Evolutionary conservation across 345 rosid genomes (phyloP), one percentile per base, ranked within the genome.

Genomic region (Sonneratia alba): DNA sequence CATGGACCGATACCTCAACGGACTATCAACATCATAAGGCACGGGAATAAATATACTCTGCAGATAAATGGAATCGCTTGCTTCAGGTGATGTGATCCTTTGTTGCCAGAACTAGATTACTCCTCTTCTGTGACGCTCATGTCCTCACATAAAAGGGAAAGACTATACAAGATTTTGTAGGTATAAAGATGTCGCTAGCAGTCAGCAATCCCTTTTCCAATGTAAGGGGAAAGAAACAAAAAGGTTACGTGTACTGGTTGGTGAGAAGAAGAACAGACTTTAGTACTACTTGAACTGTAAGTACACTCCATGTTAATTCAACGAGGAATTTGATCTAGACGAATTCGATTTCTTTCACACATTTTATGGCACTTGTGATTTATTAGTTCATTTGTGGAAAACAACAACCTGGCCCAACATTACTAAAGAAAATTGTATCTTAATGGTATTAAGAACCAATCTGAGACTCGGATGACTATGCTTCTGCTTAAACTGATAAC

Each of bases 1-100:
- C 78, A 85, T 92, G 90, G 92, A 87, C 73, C 72, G 59, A 15
- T 68, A 34, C 49, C 89, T 88, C 22, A 83, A 87, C 56, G 73
- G 79, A 53, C 73, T 82, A 57, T 62, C 36, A 36, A 32, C 79
- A 16, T 21, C 32, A 14, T 72, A 62, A 75, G 70, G 59, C 53
- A 1, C 67, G 32, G 21, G 40, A 34, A 51, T 19, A 16, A 59
- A 45, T 45, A 53, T 14, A n/a, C 22, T 42, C 56, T 43, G 70
- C 36, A 68, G 53, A 16, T 68, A 10, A 3, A 13, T 34, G 4
- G 37, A 27, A 8, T 27, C 13, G 37, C 16, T 62, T 62, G 66
- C 27, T 62, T 12, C 1, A 6, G 12, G 38, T 27, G 66, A 27
- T 62, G 66, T 32, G 66, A 18, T 62, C 66, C 2, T 47, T 62